These are phyloP conservation scores for Pythium periplocum DNA, from an alignment of 352 stramenopile species.

Conservation along the genomic window DNA sequence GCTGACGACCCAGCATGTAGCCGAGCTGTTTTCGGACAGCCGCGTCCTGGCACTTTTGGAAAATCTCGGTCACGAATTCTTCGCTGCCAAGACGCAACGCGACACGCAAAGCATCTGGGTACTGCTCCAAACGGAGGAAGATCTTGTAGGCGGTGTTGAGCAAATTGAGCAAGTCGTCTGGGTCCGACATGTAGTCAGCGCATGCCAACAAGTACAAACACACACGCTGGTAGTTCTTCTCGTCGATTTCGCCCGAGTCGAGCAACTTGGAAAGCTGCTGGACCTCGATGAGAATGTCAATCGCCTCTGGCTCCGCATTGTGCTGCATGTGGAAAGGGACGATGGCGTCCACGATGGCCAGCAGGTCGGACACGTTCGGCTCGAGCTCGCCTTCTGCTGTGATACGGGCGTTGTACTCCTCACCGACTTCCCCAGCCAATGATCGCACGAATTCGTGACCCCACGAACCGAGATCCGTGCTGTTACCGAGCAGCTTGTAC, in stretches of 20 bases:
- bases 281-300: constrained; percentile 99
- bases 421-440: constrained; percentile 96
- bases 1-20: constrained; percentile 94
- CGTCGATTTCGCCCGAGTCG: constrained; percentile 92
- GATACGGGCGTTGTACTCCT: constrained; percentile 83
- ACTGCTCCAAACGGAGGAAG: constrained; percentile 93
- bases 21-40: constrained; percentile 90
- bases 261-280: constrained; percentile 95
- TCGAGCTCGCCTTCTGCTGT: constrained; percentile 45
- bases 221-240: constrained; percentile 98
- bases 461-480: constrained; percentile 93
- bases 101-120: constrained; percentile 95
- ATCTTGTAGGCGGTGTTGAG: constrained; percentile 92
- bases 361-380: constrained; percentile 87
- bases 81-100: constrained; percentile 90
- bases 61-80: constrained; percentile 68
- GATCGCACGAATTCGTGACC: constrained; percentile 98
- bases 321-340: constrained; percentile 99
- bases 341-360: constrained; percentile 97
- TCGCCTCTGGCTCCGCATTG: constrained; percentile 98
- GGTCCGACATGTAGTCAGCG: constrained; percentile 98
- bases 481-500: constrained; percentile 91
- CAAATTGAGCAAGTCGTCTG: constrained; percentile 93
- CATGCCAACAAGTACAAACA: constrained; percentile 98
- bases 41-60: constrained; percentile 67